Evolutionary conservation across 441 rosid species (phyloP), one percentile per base, ranked within the genome.

Genomic region (Melastoma candidum): DNA sequence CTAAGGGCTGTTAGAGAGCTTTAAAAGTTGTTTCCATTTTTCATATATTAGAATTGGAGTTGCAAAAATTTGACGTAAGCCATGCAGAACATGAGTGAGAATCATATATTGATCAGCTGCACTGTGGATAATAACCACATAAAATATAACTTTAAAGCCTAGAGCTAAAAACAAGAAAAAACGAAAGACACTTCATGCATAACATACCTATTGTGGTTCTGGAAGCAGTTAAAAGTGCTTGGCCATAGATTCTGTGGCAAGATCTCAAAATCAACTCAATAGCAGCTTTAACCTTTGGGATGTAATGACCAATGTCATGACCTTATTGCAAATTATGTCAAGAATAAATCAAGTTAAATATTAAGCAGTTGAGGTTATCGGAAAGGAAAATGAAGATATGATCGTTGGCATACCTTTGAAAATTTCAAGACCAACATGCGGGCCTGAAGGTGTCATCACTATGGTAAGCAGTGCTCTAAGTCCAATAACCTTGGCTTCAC

Each of bases 211-310:
- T 83, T 10, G 90, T 79, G 61, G 96, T 82, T 75, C 80, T 87
- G 55, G 96, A 79, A 64, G 95, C 87, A 66, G 95, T 85, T 73
- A 94, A 69, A 76, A 90, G 96, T 67, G 99, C 99, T 70, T 77
- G 96, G 66, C 95, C 67, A 65, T 84, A 90, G 58, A 75, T 80
- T 74, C 80, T 79, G 66, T 94, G 77, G 66, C 99, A 94, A 67
- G 96, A 83, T 63, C 87, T 85, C 80, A 94, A 64, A 65, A 90
- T 87, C 44, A 95, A 83, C 69, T 94, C 99, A 59, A 94, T 90
- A 64, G 97, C 99, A 53, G 95, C 94, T 79, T 87, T 94, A 67
- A 94, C 97, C 77, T 94, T 94, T 62, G 99, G 97, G 56, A 94
- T 87, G 74, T 90, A 87, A 72, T 90, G 96, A 53, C 95, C 86